These are phyloP conservation scores for Pythium rishiriense DNA, from an alignment of 352 stramenopile genomes.

Conservation along the genomic window DNA sequence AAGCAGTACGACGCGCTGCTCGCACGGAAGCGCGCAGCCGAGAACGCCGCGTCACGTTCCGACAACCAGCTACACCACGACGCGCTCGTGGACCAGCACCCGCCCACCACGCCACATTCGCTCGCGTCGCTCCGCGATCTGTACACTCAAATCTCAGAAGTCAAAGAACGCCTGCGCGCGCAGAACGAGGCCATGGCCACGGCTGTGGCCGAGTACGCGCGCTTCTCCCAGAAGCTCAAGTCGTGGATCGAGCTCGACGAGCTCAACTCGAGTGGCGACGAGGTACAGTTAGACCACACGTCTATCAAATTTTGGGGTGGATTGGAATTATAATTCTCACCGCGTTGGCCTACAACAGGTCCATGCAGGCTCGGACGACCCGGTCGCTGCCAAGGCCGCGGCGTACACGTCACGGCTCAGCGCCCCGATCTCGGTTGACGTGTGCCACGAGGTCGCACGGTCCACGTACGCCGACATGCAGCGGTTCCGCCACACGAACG, in stretches of 20 bases:
- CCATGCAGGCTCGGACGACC: neutral
- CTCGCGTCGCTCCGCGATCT: neutral
- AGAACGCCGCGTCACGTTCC: neutral
- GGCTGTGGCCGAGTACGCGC: constrained; percentile 20
- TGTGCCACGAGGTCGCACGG: constrained; percentile 15
- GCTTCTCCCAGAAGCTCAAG: constrained; percentile 14
- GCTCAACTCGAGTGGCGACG: constrained; percentile 16
- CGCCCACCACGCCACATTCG: neutral
- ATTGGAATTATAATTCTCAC: too few species aligned
- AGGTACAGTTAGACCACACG: constrained; percentile 5
- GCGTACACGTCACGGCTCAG: neutral
- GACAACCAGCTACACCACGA: neutral
- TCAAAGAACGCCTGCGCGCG: constrained; percentile 17
- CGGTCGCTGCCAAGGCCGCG: neutral
- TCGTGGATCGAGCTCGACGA: constrained; percentile 20
- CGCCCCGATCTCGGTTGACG: constrained; percentile 4
- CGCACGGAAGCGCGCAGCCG: neutral
- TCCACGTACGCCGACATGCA: constrained; percentile 18
- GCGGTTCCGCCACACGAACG: constrained; percentile 18
- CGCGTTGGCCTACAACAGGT: too few species aligned
- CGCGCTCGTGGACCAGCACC: neutral
- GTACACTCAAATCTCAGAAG: constrained; percentile 15
- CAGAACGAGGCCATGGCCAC: constrained; percentile 26
- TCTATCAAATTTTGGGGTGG: too few species aligned
- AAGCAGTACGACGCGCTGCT: constrained; percentile 13